Evolutionary conservation across 2,329 filamentous ascomycete species (phyloP).

Genomic region (Alternaria rosae): DNA sequence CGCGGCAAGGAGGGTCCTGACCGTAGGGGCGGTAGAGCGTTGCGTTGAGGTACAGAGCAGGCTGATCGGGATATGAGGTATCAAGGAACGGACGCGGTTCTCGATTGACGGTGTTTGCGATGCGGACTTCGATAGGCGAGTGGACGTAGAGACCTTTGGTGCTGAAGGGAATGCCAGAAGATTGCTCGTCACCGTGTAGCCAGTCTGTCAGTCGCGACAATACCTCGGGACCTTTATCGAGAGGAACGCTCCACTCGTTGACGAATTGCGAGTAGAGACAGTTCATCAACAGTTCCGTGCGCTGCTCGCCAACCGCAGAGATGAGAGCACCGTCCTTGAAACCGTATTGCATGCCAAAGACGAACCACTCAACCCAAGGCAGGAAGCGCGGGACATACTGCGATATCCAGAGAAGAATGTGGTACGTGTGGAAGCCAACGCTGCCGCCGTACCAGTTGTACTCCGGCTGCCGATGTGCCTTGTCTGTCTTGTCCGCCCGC

Average conservation of each 20-base stretch:
- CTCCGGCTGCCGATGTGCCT: constrained; percentile 65
- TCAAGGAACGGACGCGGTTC: constrained; percentile 72
- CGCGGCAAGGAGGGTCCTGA: constrained; percentile 76
- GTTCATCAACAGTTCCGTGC: constrained; percentile 88
- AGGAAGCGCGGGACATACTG: constrained; percentile 80
- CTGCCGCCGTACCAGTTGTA: constrained; percentile 80
- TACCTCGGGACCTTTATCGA: constrained; percentile 85
- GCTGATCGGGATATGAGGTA: constrained; percentile 70
- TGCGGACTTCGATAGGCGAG: constrained; percentile 90
- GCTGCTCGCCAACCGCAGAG: constrained; percentile 79
- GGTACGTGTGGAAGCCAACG: constrained; percentile 88
- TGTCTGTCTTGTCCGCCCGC: constrained; percentile 80
- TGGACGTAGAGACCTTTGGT: constrained; percentile 82
- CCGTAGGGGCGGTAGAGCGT: constrained; percentile 86
- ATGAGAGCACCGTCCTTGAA: constrained; percentile 75
- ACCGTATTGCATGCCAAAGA: constrained; percentile 97
- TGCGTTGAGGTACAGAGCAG: constrained; percentile 87
- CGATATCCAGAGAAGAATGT: constrained; percentile 83
- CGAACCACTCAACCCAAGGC: constrained; percentile 92
- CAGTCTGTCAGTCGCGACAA: constrained; percentile 83
- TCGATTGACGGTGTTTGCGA: constrained; percentile 70
- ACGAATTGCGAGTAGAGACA: constrained; percentile 98
- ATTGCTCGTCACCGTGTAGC: constrained; percentile 78
- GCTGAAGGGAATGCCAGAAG: constrained; percentile 79
- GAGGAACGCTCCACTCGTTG: constrained; percentile 95